Evolutionary conservation across 805 yeast species (phyloP).

Genomic region (Pichia occidentalis): DNA sequence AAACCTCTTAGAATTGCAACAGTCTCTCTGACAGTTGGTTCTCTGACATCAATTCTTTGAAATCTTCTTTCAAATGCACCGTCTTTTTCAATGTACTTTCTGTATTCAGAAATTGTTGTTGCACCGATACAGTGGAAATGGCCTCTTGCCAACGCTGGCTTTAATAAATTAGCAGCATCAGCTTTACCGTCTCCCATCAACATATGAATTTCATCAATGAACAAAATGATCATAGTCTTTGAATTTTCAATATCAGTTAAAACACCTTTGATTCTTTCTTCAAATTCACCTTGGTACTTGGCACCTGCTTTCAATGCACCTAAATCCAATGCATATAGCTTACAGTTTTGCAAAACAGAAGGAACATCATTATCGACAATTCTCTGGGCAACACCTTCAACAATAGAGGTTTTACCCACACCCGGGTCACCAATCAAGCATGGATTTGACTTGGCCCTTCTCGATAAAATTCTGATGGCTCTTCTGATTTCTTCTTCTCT

Average conservation of each 20-base stretch:
- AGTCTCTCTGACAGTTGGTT: slow-evolving; percentile 87
- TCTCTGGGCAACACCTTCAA: slow-evolving; percentile 98
- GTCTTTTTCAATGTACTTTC: slow-evolving; percentile 88
- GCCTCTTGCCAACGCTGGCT: slow-evolving; percentile 97
- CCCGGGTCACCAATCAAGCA: slow-evolving; percentile 98
- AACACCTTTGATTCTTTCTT: slow-evolving; percentile 96
- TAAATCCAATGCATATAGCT: slow-evolving; percentile 80
- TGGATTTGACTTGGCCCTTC: slow-evolving; percentile 95
- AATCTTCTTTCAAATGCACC: slow-evolving; percentile 99
- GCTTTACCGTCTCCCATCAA: slow-evolving; percentile 98
- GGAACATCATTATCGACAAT: slow-evolving; percentile 96
- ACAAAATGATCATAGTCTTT: slow-evolving; percentile 76
- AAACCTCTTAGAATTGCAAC: slow-evolving; percentile 94
- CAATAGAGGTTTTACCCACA: slow-evolving; percentile 97
- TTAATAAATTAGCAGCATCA: slow-evolving; percentile 93
- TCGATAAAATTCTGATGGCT: slow-evolving; percentile 89
- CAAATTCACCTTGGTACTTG: slow-evolving; percentile 96
- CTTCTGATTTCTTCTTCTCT: slow-evolving; percentile 98
- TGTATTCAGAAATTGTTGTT: slow-evolving; percentile 90
- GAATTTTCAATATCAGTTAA: slow-evolving; percentile 88
- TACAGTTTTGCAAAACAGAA: slow-evolving; percentile 70
- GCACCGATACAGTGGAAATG: slow-evolving; percentile 97
- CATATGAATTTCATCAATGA: slow-evolving; percentile 98
- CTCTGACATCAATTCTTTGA: slow-evolving; percentile 94
- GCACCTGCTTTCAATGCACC: slow-evolving; percentile 99